Evolutionary conservation across 148 eudicot genomes (phyloP), one percentile per base, ranked within the genome.

Genomic region (Hydrangea macrophylla): DNA sequence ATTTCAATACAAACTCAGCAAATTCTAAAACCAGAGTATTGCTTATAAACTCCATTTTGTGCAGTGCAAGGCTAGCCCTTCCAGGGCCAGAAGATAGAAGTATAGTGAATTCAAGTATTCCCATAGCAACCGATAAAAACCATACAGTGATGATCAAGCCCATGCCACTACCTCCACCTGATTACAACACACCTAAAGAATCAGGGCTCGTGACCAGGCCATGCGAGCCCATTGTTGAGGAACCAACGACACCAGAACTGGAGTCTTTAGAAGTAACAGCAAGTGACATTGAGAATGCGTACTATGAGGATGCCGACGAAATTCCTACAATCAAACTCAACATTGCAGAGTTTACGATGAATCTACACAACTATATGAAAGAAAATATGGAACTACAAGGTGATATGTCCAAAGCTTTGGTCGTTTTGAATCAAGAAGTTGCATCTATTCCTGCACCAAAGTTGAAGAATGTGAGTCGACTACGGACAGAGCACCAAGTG

Each of bases 51-150:
- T 33, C 40, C 28, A 2, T 72, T 67, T 54, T 40, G 63, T 75
- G 75, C 84, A 88, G 92, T 67, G 85, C 89, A 74, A 82, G 92
- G 64, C 85, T 83, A 67, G 82, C 89, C 68, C 89, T 88, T 12
- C 87, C 89, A 44, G 87, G 87, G 28, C 92, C 92, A 70, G 87
- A 88, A 71, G 89, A 82, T 62, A 83, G 62, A 73, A 54, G 84
- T 37, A 68, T 82, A 30, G 84, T 82, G 65, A 64, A 64, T 62
- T 82, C 85, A 42, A 39, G 76, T 64, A 39, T 30, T 64, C 70
- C 85, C 12, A 22, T 60, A 22, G 55, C 75, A 22, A 12, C 72
- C 31, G 69, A 56, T 39, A 59, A 63, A 54, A 65, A 55, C 31
- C 44, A 80, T 26, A 13, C 67, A 0, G 22, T 37, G 30, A 50